Conservation (phyloP, 2,329 filamentous ascomycete species). For the Phyllachora maydis region DNA sequence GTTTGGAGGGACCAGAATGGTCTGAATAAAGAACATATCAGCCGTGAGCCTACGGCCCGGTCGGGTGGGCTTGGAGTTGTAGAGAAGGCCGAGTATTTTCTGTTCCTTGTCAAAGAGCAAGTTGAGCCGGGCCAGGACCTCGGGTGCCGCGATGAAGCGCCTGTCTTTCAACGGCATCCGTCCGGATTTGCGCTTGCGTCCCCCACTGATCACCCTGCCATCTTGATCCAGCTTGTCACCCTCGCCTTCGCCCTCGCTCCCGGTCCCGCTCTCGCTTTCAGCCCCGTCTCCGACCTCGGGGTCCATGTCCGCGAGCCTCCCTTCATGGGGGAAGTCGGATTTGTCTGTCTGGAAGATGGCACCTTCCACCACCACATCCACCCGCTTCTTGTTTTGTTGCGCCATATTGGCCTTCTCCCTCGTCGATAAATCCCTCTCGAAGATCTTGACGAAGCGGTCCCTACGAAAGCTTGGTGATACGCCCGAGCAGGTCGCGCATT, state of each 20-base stretch:
- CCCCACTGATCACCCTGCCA: conserved; percentile 36
- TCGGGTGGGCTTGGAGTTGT: conserved; percentile 35
- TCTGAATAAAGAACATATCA: conserved; percentile 88
- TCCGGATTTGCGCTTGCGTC: conserved; percentile 15
- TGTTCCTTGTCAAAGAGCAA: conserved; percentile 75
- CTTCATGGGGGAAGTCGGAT: no score
- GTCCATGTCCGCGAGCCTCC: conserved; percentile 46
- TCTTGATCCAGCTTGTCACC: conserved; percentile 29
- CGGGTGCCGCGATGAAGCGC: conserved; percentile 61
- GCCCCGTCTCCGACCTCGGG: no score
- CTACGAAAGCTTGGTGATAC: conserved; percentile 73
- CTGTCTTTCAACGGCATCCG: conserved; percentile 23
- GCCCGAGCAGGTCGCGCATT: conserved; percentile 46
- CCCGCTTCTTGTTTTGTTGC: conserved; percentile 41
- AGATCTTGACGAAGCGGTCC: conserved; percentile 83
- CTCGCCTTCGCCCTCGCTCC: conserved; percentile 19
- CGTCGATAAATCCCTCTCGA: conserved; percentile 54
- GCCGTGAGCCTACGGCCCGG: no score
- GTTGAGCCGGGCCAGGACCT: conserved; percentile 60
- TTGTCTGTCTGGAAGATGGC: no score
- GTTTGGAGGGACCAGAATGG: conserved; percentile 78
- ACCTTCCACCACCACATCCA: conserved; percentile 51
- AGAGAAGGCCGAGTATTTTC: conserved; percentile 68
- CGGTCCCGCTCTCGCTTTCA: conserved; percentile 17
- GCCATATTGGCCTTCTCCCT: conserved; percentile 68